phyloP scores from a whole-genome alignment of 352 stramenopile species.

The Bremia lactucae region DNA sequence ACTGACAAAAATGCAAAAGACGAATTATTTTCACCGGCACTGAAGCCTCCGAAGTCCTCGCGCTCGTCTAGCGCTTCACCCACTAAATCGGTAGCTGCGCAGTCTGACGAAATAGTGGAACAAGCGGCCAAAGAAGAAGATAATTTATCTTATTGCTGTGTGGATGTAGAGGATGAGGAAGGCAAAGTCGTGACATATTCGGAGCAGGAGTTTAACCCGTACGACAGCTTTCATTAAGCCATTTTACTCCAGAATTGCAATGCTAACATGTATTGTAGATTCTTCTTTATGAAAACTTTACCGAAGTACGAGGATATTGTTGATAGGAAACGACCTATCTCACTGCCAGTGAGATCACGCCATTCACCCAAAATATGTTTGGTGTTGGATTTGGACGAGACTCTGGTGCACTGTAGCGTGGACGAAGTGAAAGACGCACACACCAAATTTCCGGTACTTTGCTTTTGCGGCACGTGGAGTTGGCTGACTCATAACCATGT shows the following conservation, averaged over 20 bases:
- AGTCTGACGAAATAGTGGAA: conserved; percentile 22
- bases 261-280: conserved; percentile 24
- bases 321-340: conserved; percentile 32
- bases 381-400: conserved; percentile 98
- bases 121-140: conserved; percentile 15
- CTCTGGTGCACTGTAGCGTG: conserved; percentile 97
- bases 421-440: conserved; percentile 91
- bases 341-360: conserved; percentile 41
- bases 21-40: conserved; percentile 63
- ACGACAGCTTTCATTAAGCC: background rate
- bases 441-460: conserved; percentile 88
- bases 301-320: conserved; percentile 73
- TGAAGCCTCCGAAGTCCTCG: conserved; percentile 43
- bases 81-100: conserved; percentile 15
- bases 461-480: background rate
- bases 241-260: too few relatives aligned
- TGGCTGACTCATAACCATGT: background rate
- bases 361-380: conserved; percentile 63
- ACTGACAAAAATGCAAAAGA: conserved; percentile 26
- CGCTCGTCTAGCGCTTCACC: conserved; percentile 29
- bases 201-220: conserved; percentile 79
- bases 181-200: conserved; percentile 22
- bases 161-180: conserved; percentile 24
- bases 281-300: conserved; percentile 82
- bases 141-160: background rate